Percentiles rank a stretch among this genome's conserved stretches.
These are phyloP conservation scores for Ganoderma lucidum DNA, from an alignment of 1,284 basidiomycete genomes.

Conservation along the genomic window DNA sequence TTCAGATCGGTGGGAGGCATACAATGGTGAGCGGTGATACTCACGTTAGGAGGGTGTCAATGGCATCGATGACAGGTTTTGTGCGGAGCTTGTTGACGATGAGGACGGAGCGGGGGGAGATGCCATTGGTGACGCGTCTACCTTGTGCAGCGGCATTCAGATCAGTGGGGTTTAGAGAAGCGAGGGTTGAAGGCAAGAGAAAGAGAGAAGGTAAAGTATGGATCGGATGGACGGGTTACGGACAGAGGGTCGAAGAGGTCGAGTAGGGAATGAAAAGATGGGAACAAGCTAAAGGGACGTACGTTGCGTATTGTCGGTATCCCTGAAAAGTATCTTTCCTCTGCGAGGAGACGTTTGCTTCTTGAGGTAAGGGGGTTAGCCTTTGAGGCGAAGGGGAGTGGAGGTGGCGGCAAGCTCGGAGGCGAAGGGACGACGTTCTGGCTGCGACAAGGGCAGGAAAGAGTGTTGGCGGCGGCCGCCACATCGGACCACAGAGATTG, in stretches of 20 bases:
- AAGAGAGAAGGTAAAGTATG: neutral
- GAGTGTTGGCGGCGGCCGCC: neutral
- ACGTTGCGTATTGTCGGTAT: neutral
- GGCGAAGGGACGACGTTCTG: neutral
- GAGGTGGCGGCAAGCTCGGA: neutral
- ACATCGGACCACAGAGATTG: neutral
- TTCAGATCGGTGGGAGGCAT: neutral
- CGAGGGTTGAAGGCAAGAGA: too few species aligned
- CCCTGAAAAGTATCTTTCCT: neutral
- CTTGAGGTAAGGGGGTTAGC: neutral
- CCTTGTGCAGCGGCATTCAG: conserved; percentile 27
- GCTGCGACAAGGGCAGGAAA: neutral
- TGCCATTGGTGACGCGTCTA: conserved; percentile 32
- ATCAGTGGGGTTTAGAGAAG: neutral
- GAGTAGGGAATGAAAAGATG: neutral
- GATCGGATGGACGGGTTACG: neutral
- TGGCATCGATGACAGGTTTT: conserved; percentile 76
- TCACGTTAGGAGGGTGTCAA: conserved; percentile 73
- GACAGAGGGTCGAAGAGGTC: neutral
- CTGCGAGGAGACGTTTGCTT: neutral
- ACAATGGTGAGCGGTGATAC: conserved; percentile 32
- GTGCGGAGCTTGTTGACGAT: conserved; percentile 82
- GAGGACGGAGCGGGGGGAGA: conserved; percentile 57
- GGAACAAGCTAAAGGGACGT: neutral
- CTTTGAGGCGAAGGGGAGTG: neutral